These are phyloP conservation scores for Pterocarpus santalinus DNA, from an alignment of 306 rosid genomes.

Conservation along the genomic window DNA sequence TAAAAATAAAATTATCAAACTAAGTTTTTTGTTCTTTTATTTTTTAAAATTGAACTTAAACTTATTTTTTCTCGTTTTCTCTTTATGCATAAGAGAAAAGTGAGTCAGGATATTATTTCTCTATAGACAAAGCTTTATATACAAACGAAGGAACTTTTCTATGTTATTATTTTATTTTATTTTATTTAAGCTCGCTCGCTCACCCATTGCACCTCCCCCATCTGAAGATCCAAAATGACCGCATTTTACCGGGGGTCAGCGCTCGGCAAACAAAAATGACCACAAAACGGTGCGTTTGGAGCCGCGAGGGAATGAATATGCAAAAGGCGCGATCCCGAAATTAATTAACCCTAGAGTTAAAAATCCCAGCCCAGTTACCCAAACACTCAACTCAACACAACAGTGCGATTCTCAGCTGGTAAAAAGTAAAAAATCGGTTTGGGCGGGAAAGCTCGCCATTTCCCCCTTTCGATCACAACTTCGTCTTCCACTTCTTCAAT, in stretches of 20 bases:
- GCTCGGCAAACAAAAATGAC: background rate
- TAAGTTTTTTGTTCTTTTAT: too few relatives aligned
- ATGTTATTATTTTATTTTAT: too few relatives aligned
- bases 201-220: background rate
- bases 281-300: conserved; percentile 39
- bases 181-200: too few relatives aligned
- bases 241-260: conserved; percentile 11
- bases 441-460: conserved; percentile 69
- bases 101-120: too few relatives aligned
- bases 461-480: background rate
- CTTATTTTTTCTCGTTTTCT: too few relatives aligned
- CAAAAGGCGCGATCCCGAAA: conserved; percentile 50
- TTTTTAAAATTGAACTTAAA: too few relatives aligned
- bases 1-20: too few relatives aligned
- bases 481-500: background rate
- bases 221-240: conserved; percentile 45
- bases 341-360: conserved; percentile 47
- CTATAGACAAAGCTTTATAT: too few relatives aligned
- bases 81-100: too few relatives aligned
- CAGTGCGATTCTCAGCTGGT: background rate
- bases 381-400: background rate
- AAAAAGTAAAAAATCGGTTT: conserved; percentile 44
- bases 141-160: too few relatives aligned
- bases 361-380: background rate
- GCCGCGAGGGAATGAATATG: conserved; percentile 12